These are phyloP conservation scores for Kazachstania sp. DNA, from an alignment of 1,139 yeast species.

Conservation along the genomic window DNA sequence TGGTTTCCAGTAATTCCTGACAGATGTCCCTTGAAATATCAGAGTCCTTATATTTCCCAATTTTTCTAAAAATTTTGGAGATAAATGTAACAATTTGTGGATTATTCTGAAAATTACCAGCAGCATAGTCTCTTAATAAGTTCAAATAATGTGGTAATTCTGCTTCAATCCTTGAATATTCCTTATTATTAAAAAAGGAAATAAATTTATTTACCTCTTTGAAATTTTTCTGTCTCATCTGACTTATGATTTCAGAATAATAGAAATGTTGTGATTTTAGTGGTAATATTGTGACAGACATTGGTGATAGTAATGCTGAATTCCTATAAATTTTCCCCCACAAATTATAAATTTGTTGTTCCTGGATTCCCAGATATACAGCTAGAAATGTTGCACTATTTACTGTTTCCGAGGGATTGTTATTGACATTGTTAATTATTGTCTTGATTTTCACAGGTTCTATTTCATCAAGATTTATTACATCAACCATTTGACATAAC, in stretches of 20 bases:
- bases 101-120: constrained; percentile 22
- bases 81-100: constrained; percentile 15
- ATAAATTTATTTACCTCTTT: constrained; percentile 13
- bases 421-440: neutral
- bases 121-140: constrained; percentile 21
- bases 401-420: neutral
- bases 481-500: constrained; percentile 34
- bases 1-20: constrained; percentile 16
- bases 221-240: constrained; percentile 11
- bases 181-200: constrained; percentile 12
- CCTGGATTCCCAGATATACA: constrained; percentile 23
- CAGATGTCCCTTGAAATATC: constrained; percentile 26
- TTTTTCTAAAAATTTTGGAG: constrained; percentile 20
- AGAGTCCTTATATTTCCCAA: constrained; percentile 18
- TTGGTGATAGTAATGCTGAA: constrained; percentile 22
- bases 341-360: constrained; percentile 23
- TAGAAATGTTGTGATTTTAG: constrained; percentile 16
- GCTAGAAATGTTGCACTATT: constrained; percentile 20
- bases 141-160: constrained; percentile 13
- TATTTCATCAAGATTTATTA: constrained; percentile 21
- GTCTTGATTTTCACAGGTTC: neutral
- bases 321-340: constrained; percentile 27
- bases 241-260: constrained; percentile 13
- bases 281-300: constrained; percentile 26
- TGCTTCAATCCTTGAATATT: constrained; percentile 7